Base-by-base conservation (phyloP, 2,329 filamentous ascomycete genomes). In the Alternaria tenuissima region DNA sequence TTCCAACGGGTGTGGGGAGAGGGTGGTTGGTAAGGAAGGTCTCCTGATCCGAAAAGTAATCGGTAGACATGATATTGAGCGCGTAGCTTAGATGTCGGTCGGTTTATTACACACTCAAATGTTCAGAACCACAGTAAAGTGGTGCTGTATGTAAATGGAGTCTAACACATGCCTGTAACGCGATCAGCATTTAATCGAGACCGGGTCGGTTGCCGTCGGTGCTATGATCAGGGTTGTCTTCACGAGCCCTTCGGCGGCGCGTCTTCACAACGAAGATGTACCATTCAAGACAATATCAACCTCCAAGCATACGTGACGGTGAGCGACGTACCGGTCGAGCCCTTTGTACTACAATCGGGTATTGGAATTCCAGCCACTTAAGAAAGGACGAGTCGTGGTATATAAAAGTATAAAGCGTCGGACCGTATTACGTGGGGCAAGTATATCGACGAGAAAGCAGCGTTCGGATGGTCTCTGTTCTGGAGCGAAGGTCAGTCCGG, bases 1-100 rank as follows among this genome's bases (percentile, higher is more conserved):
- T 91, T 65, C 90, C 88, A 36, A 86, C 85, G 11, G 91, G 89
- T 36, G 90, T 89, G 30, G 92, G 90, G 59, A 93, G 86, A 82
- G 76, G 73, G 16, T 68, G 87, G 83, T 64, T 75, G 55, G 57
- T 69, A 48, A 72, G 68, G 71, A 72, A 80, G 72, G 65, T 71
- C 62, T 81, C 77, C 55, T 81, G 79, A 48, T 83, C 81, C 54
- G 77, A 80, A 64, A 83, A 84, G 70, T 83, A 83, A 57, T 83
- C 82, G 65, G 69, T 77, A 52, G 74, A 64, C 76, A 78, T 78
- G 9, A 42, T 76, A 52, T 12, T 22, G 26, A 34, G 38, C 16
- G 18, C 30, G 38, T 28, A 11, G 32, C 12, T 16, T 24, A 22
- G 14, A 39, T 20, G n/a, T 28, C 24, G 39, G 24, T 8, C 16